Evolutionary conservation across 2,329 filamentous ascomycete species (phyloP).

Genomic region (Ophiostoma piceae): DNA sequence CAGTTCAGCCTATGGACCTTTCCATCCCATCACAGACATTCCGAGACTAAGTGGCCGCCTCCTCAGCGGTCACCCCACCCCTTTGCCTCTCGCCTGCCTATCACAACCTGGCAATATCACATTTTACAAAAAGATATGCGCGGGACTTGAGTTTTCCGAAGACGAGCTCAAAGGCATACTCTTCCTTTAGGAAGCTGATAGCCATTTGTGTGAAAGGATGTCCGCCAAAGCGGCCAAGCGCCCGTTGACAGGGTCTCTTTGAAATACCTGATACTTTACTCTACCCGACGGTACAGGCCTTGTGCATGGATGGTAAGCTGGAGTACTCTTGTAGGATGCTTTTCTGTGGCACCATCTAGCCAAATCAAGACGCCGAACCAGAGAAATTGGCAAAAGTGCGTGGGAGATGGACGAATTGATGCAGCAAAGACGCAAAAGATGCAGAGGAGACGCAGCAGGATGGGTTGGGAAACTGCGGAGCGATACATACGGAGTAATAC

Average conservation of each 20-base stretch:
- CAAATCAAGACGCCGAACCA: not conserved
- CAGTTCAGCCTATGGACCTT: not conserved
- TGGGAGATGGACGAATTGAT: not conserved
- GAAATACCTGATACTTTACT: not conserved
- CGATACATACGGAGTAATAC: not conserved
- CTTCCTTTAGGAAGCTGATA: not conserved
- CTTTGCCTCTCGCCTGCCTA: not conserved
- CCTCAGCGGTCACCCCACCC: not conserved
- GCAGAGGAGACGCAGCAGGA: not conserved
- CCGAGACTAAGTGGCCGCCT: not conserved
- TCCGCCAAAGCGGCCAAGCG: not conserved
- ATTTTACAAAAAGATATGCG: not conserved
- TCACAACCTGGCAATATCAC: not conserved
- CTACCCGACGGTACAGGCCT: not conserved
- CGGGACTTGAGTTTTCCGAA: not conserved
- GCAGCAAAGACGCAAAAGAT: not conserved
- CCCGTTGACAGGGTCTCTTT: not conserved
- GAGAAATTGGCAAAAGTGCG: not conserved
- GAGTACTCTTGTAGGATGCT: not conserved
- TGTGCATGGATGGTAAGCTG: not conserved
- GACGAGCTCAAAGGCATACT: not conserved
- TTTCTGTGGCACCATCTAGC: slow-evolving; percentile 11
- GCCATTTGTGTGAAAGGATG: not conserved
- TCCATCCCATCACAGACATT: not conserved
- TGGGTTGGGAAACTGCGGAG: not conserved